These are phyloP conservation scores for Amauroascus verrucosus DNA, from an alignment of 2,329 filamentous ascomycete species.

Conservation along the genomic window DNA sequence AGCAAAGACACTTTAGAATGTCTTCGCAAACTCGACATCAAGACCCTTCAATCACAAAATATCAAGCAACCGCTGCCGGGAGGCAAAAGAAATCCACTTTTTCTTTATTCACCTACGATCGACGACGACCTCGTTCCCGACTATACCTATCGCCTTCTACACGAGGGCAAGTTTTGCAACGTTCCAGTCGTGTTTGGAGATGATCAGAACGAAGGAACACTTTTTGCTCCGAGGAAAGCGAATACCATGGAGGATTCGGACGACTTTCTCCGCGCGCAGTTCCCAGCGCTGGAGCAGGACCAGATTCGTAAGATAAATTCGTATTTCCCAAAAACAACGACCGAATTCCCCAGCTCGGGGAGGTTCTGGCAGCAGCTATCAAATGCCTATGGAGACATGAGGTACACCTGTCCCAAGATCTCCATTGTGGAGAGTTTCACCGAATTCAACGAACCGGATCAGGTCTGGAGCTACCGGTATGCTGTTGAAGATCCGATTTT, in stretches of 20 bases:
- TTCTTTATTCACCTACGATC: constrained; percentile 43
- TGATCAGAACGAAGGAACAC: constrained; percentile 56
- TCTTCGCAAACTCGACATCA: constrained; percentile 38
- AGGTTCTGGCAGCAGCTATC: constrained; percentile 50
- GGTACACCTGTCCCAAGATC: constrained; percentile 55
- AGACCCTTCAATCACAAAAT: constrained; percentile 39
- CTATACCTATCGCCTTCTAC: constrained; percentile 42
- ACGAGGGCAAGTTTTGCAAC: constrained; percentile 40
- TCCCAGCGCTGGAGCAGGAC: constrained; percentile 42
- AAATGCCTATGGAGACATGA: constrained; percentile 53
- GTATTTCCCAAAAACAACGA: constrained; percentile 46
- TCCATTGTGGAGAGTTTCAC: constrained; percentile 41
- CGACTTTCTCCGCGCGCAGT: constrained; percentile 49
- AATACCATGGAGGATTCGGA: constrained; percentile 42
- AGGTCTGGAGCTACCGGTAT: constrained; percentile 59
- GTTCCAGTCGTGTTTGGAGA: constrained; percentile 49
- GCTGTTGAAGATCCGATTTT: constrained; percentile 52
- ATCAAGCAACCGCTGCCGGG: constrained; percentile 39
- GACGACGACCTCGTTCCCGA: constrained; percentile 44
- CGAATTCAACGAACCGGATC: constrained; percentile 21
- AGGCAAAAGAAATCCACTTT: constrained; percentile 36
- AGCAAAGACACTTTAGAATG: constrained; percentile 36
- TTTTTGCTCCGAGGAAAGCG: constrained; percentile 46
- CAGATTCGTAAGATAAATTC: constrained; percentile 45
- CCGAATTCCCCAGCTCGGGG: constrained; percentile 41